Evolutionary conservation across 2,329 filamentous ascomycete genomes (phyloP), one percentile per base, ranked within the genome.

Genomic region (Curvularia sp.): DNA sequence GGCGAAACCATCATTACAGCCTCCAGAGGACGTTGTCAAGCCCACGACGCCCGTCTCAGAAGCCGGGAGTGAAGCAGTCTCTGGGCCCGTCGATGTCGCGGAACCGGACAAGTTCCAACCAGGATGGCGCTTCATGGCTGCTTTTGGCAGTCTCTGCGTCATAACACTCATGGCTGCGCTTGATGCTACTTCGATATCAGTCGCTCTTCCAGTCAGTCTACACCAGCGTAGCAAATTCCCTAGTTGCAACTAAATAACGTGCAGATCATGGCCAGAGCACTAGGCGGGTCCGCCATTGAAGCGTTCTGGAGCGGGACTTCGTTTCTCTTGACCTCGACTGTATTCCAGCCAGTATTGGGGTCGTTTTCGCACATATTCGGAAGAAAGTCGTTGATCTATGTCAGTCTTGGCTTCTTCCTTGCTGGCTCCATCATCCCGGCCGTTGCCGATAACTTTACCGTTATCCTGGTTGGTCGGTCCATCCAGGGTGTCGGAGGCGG

Each of bases 121-220:
- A 47, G 69, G 71, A 67, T 71, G 70, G 68, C 61, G 66, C 6
- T 72, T 72, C 49, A 6, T 59, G n/a, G 62, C 60, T 32, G 64
- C 63, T 3, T 66, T 86, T 65, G 61, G 72, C 28, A 82, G 84
- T 36, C 77, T 88, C 6, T 77, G 80, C 7, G 77, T 85, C 45
- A 78, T 89, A 52, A 83, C 83, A 3, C 76, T 89, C 18, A 87
- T 87, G 77, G 84, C 86, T 2, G 86, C 87, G 12, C 78, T 90
- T 27, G 87, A 90, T 72, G 87, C 86, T 3, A 89, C 87, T 1
- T 88, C 84, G 3, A 80, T 89, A 50, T 86, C 85, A 3, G 86
- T 89, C 6, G 86, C 87, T 3, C 74, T 89, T 43, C 71, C 76
- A 12, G 75, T 77, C 67, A 13, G 71, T 58, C 5, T 5, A n/a